Conservation (phyloP, 257 asterid genomes). For the Nicotiana obtusifolia region DNA sequence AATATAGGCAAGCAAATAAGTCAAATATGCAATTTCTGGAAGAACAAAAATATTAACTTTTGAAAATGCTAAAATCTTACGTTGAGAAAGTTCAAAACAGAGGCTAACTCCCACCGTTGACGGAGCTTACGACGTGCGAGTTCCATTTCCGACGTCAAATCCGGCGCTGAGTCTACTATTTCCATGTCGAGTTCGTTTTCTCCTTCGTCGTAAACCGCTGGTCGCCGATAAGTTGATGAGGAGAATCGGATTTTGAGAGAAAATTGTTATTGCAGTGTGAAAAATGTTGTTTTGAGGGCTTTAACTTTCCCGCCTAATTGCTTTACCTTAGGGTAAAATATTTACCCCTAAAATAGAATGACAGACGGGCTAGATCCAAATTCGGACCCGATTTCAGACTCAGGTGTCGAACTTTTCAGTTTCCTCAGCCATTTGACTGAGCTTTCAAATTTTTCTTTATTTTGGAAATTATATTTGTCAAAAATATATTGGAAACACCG, state of each 20-base stretch:
- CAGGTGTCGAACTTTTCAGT: not conserved
- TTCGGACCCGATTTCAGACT: not conserved
- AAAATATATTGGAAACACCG: no score
- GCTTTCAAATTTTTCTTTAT: no score
- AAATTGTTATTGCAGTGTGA: not conserved
- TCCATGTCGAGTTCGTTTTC: slow-evolving; percentile 13
- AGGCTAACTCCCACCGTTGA: slow-evolving; percentile 85
- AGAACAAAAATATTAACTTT: not conserved
- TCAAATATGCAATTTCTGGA: not conserved
- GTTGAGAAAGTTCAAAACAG: slow-evolving; percentile 74
- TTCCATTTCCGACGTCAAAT: slow-evolving; percentile 28
- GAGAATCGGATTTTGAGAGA: slow-evolving; percentile 1
- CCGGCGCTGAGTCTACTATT: slow-evolving; percentile 13
- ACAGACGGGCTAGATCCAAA: not conserved
- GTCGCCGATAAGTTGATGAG: not conserved
- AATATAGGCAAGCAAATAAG: not conserved
- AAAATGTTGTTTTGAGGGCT: not conserved
- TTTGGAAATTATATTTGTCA: no score
- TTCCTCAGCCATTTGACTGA: no score
- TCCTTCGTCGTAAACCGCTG: slow-evolving; percentile 10
- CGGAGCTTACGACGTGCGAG: slow-evolving; percentile 51
- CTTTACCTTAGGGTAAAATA: not conserved
- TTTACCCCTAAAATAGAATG: not conserved
- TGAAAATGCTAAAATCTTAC: slow-evolving; percentile 28
- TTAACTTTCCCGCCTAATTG: slow-evolving; percentile 48